Conservation (phyloP, 2,329 filamentous ascomycete genomes). For the Myriosclerotinia curreyana region DNA sequence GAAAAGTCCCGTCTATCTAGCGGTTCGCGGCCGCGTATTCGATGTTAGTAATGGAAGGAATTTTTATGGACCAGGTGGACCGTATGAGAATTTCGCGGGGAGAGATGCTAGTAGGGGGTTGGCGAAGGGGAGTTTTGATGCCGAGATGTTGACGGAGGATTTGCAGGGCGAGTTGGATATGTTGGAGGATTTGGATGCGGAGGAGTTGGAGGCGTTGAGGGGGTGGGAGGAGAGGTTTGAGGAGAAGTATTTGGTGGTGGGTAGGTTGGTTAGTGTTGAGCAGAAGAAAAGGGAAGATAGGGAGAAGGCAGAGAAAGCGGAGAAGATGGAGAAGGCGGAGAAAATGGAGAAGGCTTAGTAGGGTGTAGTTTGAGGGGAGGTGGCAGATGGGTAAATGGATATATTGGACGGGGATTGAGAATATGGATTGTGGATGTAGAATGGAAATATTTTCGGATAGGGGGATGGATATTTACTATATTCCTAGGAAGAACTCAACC, state of each 20-base stretch:
- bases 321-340: no score
- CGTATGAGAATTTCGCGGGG: constrained; percentile 95
- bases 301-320: constrained; percentile 17
- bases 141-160: constrained; percentile 91
- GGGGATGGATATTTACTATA: background rate
- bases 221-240: constrained; percentile 93
- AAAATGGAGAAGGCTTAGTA: constrained; percentile 16
- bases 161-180: constrained; percentile 78
- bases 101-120: constrained; percentile 85
- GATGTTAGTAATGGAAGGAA: constrained; percentile 83
- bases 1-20: constrained; percentile 75
- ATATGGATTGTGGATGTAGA: background rate
- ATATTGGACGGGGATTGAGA: background rate
- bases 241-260: constrained; percentile 95
- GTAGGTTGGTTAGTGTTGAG: constrained; percentile 70
- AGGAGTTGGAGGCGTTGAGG: constrained; percentile 77
- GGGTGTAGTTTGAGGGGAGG: no score
- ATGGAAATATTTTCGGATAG: background rate
- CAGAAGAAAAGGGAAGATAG: constrained; percentile 48
- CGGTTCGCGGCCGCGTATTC: constrained; percentile 88
- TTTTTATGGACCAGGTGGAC: constrained; percentile 94
- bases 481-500: background rate
- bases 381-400: background rate
- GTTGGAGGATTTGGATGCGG: constrained; percentile 65
- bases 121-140: constrained; percentile 88